Evolutionary conservation across 768 basidiomycete genomes (phyloP), one percentile per base, ranked within the genome.

Genomic region (Psilocybe cubensis): DNA sequence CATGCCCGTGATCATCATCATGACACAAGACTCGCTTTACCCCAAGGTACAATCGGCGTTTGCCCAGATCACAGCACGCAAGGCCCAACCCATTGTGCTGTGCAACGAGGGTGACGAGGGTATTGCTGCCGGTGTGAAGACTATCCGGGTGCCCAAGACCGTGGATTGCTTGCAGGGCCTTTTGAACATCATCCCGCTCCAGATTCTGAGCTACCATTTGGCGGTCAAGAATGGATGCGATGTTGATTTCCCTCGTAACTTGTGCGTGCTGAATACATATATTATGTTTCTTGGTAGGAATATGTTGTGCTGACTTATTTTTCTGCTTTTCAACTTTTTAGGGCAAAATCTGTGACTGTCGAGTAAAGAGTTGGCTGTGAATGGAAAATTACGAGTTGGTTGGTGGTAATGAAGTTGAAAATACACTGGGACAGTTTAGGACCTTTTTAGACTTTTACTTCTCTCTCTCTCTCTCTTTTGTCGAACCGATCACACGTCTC

Each of bases 1-100:
- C 78, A 94, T 97, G 91, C 86, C 94, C 40, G 94, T 98, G 65
- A 98, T 98, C 79, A 94, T 99, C 76, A 87, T 99, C 77, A 99
- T 99, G 97, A 99, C 97, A 25, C 90, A 92, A 63, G 97, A 99
- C 76, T 97, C 95, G 42, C 79, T 98, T 23, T 98, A 98, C 77
- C 94, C 96, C 69, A 98, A 99, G 81, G 96, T 98, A 43, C 95
- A 98, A 68, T 91, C 89, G 7, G 97, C 97, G 35, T 93, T 97
- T 64, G 78, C 94, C 24, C 97, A 99, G 76, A 96, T 99, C 73
- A 96, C 94, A 3, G 96, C 97, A 43, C 91, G 97, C 72, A 96
- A 96, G 74, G 97, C 96, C 48, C 89, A 92, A 61, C 92, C 92
- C 52, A 92, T 99, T 73, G 89, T 99, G 61, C 83, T 98, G 62